Evolutionary conservation across 176 grass and related monocot species (phyloP), one percentile per base, ranked within the genome.

Genomic region (Neostapfia colusana): DNA sequence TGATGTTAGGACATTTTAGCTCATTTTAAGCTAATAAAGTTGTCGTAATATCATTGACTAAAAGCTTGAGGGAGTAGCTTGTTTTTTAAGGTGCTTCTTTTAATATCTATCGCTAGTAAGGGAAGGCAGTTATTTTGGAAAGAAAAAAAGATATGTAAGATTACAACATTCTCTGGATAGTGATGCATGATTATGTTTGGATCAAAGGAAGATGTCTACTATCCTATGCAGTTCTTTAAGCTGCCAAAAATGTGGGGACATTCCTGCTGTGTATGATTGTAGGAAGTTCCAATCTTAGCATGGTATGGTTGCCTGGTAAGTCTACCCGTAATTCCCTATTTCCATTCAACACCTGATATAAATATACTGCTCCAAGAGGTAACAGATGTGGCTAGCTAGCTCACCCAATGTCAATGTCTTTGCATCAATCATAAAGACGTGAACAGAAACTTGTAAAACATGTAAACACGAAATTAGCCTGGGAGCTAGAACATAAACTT

Each of bases 211-310:
- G 67, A 26, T 36, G 14, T 78, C 70, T 71, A 55, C 70, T 71
- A 43, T 42, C 53, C 56, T 70, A 51, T 53, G 18, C 56, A 23
- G 36, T 40, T 66, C 24, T 43, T 43, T 31, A n/a, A 37, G 55
- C 26, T 86, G 46, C 31, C 31, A 31, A 31, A 31, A 31, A 31
- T 3, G 31, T 31, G 31, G 31, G 31, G 3, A 31, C 31, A 31
- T 56, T 82, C 46, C 64, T 55, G 45, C 24, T 68, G 65, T 15
- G 2, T 13, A 48, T 48, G 45, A 13, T 48, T 62, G 18, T 41
- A 64, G 71, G 54, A 86, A 81, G 35, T 40, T 81, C 35, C 54
- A 69, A 62, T 68, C 25, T 70, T 53, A 53, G n/a, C 38, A 48
- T 48, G 14, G 13, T 48, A 48, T 16, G 14, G 31, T 31, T 31